phyloP scores from a whole-genome alignment of 1,284 basidiomycete genomes.

The Pterulicium gracile region DNA sequence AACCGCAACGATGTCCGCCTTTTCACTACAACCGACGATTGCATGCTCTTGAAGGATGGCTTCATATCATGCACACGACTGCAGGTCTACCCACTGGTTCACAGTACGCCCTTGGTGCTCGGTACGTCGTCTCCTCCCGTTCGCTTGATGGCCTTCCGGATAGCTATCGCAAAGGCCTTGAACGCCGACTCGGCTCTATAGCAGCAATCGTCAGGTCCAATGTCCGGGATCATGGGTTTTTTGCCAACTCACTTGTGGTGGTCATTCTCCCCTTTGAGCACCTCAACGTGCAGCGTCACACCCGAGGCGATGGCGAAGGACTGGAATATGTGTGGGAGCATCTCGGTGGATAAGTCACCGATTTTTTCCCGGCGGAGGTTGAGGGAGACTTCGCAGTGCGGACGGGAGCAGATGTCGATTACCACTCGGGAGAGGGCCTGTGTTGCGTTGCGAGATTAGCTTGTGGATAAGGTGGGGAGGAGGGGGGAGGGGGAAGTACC shows the following conservation, averaged over 20 bases:
- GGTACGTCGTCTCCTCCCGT: constrained; percentile 92
- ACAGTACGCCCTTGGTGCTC: constrained; percentile 91
- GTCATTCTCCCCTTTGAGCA: constrained; percentile 91
- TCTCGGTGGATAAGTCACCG: constrained; percentile 93
- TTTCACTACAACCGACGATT: too few species aligned
- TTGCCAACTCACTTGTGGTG: constrained; percentile 80
- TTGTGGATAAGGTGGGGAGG: constrained; percentile 4
- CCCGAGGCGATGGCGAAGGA: constrained; percentile 89
- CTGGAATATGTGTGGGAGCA: constrained; percentile 94
- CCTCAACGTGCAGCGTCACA: constrained; percentile 90
- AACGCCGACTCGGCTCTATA: constrained; percentile 90
- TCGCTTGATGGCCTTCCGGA: constrained; percentile 84
- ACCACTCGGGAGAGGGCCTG: constrained; percentile 88
- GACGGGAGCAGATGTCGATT: constrained; percentile 95
- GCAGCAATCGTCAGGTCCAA: constrained; percentile 5
- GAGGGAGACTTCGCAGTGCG: constrained; percentile 90
- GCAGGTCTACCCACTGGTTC: too few species aligned
- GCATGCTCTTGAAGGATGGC: too few species aligned
- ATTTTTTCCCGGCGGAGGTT: constrained; percentile 92
- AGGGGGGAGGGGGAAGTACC: constrained; percentile 28
- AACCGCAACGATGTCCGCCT: too few species aligned
- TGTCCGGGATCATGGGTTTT: constrained; percentile 8
- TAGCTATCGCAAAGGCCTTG: constrained; percentile 94
- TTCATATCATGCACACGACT: too few species aligned
- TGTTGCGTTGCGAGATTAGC: constrained; percentile 5